Percentiles rank a stretch among this genome's conserved stretches.
Evolutionary conservation across 2,329 filamentous ascomycete genomes (phyloP).

Genomic region (Neonectria hederae): DNA sequence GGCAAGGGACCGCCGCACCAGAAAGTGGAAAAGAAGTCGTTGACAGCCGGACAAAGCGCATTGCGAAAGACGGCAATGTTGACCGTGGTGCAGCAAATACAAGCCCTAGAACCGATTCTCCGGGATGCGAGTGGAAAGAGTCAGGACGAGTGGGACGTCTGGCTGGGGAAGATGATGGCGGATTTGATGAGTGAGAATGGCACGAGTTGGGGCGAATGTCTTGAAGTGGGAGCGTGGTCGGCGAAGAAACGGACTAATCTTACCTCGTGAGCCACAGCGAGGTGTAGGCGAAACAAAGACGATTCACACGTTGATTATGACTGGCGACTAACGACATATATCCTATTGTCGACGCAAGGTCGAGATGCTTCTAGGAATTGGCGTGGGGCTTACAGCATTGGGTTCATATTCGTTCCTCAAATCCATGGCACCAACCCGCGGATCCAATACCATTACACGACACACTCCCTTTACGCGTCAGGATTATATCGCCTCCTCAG

Average conservation of each 20-base stretch:
- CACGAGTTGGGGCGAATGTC: slow-evolving; percentile 83
- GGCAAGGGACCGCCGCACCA: slow-evolving; percentile 55
- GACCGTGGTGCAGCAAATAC: slow-evolving; percentile 84
- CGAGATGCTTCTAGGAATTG: slow-evolving; percentile 18
- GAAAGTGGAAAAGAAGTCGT: slow-evolving; percentile 56
- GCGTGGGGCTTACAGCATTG: slow-evolving; percentile 2
- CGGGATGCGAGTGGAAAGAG: slow-evolving; percentile 86
- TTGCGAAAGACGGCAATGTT: slow-evolving; percentile 82
- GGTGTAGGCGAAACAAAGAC: slow-evolving; percentile 27
- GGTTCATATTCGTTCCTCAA: slow-evolving; percentile 8
- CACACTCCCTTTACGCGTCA: slow-evolving; percentile 41
- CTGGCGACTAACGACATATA: slow-evolving; percentile 21
- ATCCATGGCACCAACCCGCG: not conserved
- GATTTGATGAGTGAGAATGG: slow-evolving; percentile 83
- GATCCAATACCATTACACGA: slow-evolving; percentile 3
- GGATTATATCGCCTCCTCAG: slow-evolving; percentile 81
- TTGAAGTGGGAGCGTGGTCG: slow-evolving; percentile 88
- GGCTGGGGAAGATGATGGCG: slow-evolving; percentile 87
- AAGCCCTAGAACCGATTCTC: slow-evolving; percentile 83
- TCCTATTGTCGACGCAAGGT: slow-evolving; percentile 22
- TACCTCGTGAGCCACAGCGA: slow-evolving; percentile 17
- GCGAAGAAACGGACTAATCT: slow-evolving; percentile 71
- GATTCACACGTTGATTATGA: slow-evolving; percentile 19
- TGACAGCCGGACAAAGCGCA: slow-evolving; percentile 76
- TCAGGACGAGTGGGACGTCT: slow-evolving; percentile 90